Evolutionary conservation across 352 stramenopile species (phyloP), one percentile per base, ranked within the genome.

Genomic region (Pythium apleroticum): DNA sequence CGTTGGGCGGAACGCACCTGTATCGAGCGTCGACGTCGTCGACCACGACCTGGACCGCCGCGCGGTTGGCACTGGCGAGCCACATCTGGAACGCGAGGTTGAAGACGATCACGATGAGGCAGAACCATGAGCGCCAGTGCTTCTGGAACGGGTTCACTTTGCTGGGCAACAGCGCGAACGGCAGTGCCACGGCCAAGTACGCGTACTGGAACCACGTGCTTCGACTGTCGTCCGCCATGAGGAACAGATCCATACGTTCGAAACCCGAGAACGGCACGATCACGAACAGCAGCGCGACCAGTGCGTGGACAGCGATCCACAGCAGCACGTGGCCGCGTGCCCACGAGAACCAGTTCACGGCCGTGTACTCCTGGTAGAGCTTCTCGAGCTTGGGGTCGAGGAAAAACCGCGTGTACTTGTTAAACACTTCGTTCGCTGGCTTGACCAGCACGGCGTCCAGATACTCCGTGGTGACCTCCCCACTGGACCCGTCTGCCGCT

Each of bases 351-450:
- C 87, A 94, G 71, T 91, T 86, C 53, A 90, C 73, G 5, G 84
- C 79, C 43, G 85, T 93, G 72, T 92, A 96, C 72, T 93, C 81
- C 59, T 96, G 87, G 63, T 96, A 96, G 43, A 93, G 39, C 22
- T 70, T 71, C 70, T 96, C 87, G 20, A 96, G 71, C 22, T 84
- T 81, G 11, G 57, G 61, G 66, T 96, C 85, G 33, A 91, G 62
- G 65, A 96, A 96, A 73, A 84, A 91, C 3, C 83, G 71, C 20
- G 85, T 92, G 63, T 90, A 91, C 59, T 75, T 79, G 67, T 89
- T 92, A 59, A 94, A 91, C 33, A 94, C 81, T 33, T 89, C 71
- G 12, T 75, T 49, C 58, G 91, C 84, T 0, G 83, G 81, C 71
- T 90, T 85, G 60, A 92, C 72, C 45, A 94, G 63, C 54, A 88